Evolutionary conservation across 495 filamentous ascomycete species (phyloP), one percentile per base, ranked within the genome.

Genomic region (Talaromyces ruber): DNA sequence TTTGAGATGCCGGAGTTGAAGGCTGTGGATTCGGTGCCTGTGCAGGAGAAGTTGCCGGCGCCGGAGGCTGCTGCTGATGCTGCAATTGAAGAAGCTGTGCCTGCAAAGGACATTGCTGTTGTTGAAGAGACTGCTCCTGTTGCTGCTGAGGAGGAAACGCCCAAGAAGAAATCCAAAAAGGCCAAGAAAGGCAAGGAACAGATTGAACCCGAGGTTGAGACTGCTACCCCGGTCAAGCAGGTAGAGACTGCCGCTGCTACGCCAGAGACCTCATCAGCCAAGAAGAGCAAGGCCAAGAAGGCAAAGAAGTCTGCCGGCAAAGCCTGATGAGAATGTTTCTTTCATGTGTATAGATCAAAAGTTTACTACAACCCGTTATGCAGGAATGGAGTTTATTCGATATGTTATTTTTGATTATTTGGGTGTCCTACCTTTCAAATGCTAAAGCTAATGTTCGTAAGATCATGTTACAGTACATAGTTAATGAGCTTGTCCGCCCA

Each of bases 1-100:
- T 89, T 91, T 68, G 84, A 91, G 50, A 78, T 84, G 14, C 91
- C 92, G 3, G 75, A 77, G 63, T 72, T 96, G 66, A 94, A 88
- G 80, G 77, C 79, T 34, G 82, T 91, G 43, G 83, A 84, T 28
- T 77, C 78, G 50, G 80, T 89, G 12, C 77, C 78, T 25, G 64
- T 78, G 30, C 73, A 76, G 64, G 72, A 77, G 60, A 66, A 64
- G 39, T 56, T 62, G 53, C 71, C 75, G 66, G 68, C 65, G 12
- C 50, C 72, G 30, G 72, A 73, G 62, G 69, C 64, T 60, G 52
- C 67, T 9, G 58, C 70, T 21, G 60, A 26, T 6, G 66, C 73
- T 53, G 64, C 69, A n/a, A 34, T 65, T n/a, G 37, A 29, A 21
- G 61, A 63, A n/a, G n/a, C n/a, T 34, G 53, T n/a, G 21, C 16